Base-by-base conservation (phyloP, 2,329 filamentous ascomycete species). In the Phaeomoniella chlamydospora region DNA sequence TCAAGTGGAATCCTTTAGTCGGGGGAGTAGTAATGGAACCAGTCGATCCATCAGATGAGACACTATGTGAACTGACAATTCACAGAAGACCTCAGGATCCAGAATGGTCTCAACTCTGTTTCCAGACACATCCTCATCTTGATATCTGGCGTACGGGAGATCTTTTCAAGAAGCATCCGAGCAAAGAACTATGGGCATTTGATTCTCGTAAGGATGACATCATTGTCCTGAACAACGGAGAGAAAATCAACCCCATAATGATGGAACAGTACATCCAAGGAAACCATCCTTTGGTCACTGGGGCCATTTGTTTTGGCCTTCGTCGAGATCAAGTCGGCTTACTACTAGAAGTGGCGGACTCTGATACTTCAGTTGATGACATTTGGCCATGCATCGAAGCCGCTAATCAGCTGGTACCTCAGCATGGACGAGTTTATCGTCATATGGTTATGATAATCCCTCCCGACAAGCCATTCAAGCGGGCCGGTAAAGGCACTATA, bases 201-300 rank as follows among this genome's bases (percentile, higher is more conserved):
- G 39, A 53, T 16, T 59, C 59, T 1, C 48, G 62, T 1, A 41
- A 43, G 9, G 62, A 66, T 39, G 62, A 67, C 43, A 52, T 64
- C 2, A 54, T 67, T 15, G 54, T 65, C 1, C 46, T 65, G n/a
- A 55, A 51, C 16, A 64, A 59, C 38, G 62, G 62, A 1, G 54
- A 60, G 33, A 67, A 66, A 39, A 53, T 62, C 29, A 64, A 65
- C 30, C 62, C 64, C 0, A 38, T 61, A 2, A 47, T 50, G 2
- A 54, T 62, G 44, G 62, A 66, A 40, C 45, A 40, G n/a, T 43
- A 47, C 3, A 49, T 66, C 11, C 48, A 49, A 18, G 43, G 39
- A 1, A n/a, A n/a, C n/a, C 55, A 62, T 37, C 50, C 56, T 0
- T 33, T 50, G 10, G 43, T 65, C 1, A 41, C 45, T 2, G 45